A percentile compares a stretch with the other conserved stretches of the same genome.
Evolutionary conservation across 768 basidiomycete genomes (phyloP).

Genomic region (Agaricus subrufescens): DNA sequence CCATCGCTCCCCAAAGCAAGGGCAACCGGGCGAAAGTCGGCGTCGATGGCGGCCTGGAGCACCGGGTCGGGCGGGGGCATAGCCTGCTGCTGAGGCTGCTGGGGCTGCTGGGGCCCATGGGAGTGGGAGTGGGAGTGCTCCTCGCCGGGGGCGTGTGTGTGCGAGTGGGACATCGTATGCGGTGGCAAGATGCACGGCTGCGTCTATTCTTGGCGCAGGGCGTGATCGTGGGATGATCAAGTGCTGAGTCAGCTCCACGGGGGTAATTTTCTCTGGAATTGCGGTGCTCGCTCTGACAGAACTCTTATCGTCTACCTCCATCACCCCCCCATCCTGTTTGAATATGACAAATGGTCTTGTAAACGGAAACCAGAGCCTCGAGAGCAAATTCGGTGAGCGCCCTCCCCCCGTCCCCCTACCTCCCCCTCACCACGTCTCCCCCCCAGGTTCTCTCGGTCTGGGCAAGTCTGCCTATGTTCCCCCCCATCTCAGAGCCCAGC

Average conservation of each 20-base stretch:
- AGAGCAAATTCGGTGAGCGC: constrained; percentile 67
- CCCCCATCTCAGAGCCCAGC: constrained; percentile 80
- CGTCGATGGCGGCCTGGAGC: constrained; percentile 74
- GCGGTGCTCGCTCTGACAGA: neutral
- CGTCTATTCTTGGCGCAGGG: neutral
- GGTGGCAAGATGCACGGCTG: neutral
- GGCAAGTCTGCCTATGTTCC: constrained; percentile 84
- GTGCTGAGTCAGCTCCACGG: constrained; percentile 10
- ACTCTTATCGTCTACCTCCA: constrained; percentile 15
- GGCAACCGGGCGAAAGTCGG: constrained; percentile 56
- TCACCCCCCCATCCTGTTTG: constrained; percentile 25
- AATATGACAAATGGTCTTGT: constrained; percentile 92
- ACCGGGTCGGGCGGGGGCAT: constrained; percentile 60
- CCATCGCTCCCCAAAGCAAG: constrained; percentile 52
- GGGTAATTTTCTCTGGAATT: constrained; percentile 5
- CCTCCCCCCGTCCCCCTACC: constrained; percentile 8
- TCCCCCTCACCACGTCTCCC: constrained; percentile 8
- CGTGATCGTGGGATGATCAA: constrained; percentile 11
- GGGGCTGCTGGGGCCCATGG: constrained; percentile 37
- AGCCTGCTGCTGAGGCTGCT: constrained; percentile 31
- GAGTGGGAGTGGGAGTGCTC: constrained; percentile 44
- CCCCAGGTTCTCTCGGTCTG: constrained; percentile 70
- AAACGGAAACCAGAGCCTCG: constrained; percentile 70
- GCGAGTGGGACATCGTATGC: constrained; percentile 57
- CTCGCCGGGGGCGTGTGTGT: constrained; percentile 58